phyloP scores from a whole-genome alignment of 352 stramenopile species.

The Blastocystis sp. region DNA sequence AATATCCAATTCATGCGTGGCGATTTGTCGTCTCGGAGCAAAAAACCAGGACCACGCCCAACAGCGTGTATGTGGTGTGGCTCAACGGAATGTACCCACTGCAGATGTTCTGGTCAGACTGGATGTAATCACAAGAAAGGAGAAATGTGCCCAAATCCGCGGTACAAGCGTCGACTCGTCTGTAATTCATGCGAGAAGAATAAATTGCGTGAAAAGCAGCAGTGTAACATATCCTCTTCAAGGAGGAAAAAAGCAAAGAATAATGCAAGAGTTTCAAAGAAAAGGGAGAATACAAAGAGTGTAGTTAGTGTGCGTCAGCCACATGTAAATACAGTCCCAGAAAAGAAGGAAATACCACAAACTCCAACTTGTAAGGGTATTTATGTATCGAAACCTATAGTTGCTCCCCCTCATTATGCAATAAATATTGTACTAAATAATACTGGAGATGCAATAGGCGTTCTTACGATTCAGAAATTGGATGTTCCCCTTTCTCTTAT shows the following conservation, averaged over 20 bases:
- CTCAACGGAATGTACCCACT: conserved; percentile 32
- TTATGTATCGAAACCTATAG: neutral
- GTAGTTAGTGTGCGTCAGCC: neutral
- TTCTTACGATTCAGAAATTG: neutral
- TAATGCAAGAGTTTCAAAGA: neutral
- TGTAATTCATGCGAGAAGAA: conserved; percentile 59
- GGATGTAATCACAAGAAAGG: conserved; percentile 46
- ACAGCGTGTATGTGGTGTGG: conserved; percentile 41
- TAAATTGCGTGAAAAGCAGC: conserved; percentile 28
- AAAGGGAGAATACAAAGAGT: neutral
- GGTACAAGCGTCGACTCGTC: conserved; percentile 44
- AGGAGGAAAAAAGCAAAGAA: neutral
- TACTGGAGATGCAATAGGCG: neutral
- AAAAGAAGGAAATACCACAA: neutral
- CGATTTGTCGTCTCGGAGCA: neutral
- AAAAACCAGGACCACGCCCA: conserved; percentile 17
- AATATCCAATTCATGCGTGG: neutral
- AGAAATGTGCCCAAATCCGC: conserved; percentile 47
- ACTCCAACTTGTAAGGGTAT: neutral
- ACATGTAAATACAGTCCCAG: neutral
- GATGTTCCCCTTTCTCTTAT: neutral
- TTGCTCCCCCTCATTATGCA: neutral
- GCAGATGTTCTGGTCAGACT: conserved; percentile 1
- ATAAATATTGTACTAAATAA: neutral
- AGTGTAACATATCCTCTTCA: neutral